Evolutionary conservation across 176 grass and related monocot genomes (phyloP).

Genomic region (Rhynchospora tenuis): DNA sequence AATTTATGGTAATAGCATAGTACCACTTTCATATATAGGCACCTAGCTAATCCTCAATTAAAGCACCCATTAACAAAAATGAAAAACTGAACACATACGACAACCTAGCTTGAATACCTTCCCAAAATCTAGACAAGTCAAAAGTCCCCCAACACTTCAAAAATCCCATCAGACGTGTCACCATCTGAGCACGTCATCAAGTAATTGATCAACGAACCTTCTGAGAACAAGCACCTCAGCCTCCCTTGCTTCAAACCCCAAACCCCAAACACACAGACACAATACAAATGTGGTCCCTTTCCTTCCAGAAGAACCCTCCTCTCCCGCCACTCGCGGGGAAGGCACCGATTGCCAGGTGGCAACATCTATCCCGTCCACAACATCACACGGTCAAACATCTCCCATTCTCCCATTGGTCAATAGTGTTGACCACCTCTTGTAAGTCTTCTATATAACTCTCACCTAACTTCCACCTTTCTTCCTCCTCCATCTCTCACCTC

Average conservation of each 20-base stretch:
- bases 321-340: background rate
- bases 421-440: background rate
- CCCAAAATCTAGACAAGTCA: background rate
- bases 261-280: background rate
- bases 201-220: conserved; percentile 2
- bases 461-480: background rate
- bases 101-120: background rate
- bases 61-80: background rate
- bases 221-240: background rate
- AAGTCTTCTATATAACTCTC: conserved; percentile 23
- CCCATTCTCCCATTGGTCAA: conserved; percentile 8
- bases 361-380: background rate
- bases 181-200: background rate
- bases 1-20: too few species aligned
- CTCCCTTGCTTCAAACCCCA: too few species aligned
- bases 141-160: background rate
- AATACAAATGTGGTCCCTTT: background rate
- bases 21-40: background rate
- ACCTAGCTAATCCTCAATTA: background rate
- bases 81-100: background rate
- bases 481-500: background rate
- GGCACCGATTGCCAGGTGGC: background rate
- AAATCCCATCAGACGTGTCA: background rate
- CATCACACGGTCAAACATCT: background rate
- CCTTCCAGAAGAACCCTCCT: background rate